These are phyloP conservation scores for Ustilago nuda DNA, from an alignment of 1,284 basidiomycete species.

Conservation along the genomic window DNA sequence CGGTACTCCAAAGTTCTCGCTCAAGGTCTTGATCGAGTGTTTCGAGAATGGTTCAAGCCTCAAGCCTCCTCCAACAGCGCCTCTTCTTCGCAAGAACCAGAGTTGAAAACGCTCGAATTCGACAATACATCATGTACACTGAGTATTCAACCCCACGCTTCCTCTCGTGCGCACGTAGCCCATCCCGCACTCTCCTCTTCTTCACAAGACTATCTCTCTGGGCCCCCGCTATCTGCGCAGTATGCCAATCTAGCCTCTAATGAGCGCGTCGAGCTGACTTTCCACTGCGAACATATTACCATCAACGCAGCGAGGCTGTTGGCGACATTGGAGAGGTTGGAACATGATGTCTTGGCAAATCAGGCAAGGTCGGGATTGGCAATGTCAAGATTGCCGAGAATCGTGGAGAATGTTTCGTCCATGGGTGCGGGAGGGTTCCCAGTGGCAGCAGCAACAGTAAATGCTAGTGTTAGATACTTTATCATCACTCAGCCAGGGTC, in stretches of 20 bases:
- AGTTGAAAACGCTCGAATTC: slow-evolving; percentile 39
- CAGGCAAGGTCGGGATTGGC: slow-evolving; percentile 21
- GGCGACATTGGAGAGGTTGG: slow-evolving; percentile 43
- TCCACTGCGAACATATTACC: slow-evolving; percentile 45
- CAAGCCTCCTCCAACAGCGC: neutral
- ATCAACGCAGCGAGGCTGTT: slow-evolving; percentile 52
- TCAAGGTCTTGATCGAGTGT: slow-evolving; percentile 57
- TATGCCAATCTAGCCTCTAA: slow-evolving; percentile 26
- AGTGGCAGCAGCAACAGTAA: neutral
- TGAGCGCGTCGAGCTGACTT: slow-evolving; percentile 50
- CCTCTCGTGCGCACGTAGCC: slow-evolving; percentile 9
- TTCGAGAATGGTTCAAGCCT: slow-evolving; percentile 56
- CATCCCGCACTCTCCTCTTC: slow-evolving; percentile 45
- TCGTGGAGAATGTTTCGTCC: slow-evolving; percentile 12
- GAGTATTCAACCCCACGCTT: slow-evolving; percentile 55
- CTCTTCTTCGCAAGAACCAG: slow-evolving; percentile 17
- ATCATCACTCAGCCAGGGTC: slow-evolving; percentile 17
- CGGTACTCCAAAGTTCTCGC: slow-evolving; percentile 53
- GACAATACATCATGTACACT: slow-evolving; percentile 51
- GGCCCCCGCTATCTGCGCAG: slow-evolving; percentile 31
- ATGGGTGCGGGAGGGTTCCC: neutral
- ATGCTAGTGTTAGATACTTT: slow-evolving; percentile 19
- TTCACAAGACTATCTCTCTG: slow-evolving; percentile 55
- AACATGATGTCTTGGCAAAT: slow-evolving; percentile 42
- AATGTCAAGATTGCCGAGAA: slow-evolving; percentile 15